These are phyloP conservation scores for Populus hybrid DNA, from an alignment of 441 rosid species.

Conservation along the genomic window DNA sequence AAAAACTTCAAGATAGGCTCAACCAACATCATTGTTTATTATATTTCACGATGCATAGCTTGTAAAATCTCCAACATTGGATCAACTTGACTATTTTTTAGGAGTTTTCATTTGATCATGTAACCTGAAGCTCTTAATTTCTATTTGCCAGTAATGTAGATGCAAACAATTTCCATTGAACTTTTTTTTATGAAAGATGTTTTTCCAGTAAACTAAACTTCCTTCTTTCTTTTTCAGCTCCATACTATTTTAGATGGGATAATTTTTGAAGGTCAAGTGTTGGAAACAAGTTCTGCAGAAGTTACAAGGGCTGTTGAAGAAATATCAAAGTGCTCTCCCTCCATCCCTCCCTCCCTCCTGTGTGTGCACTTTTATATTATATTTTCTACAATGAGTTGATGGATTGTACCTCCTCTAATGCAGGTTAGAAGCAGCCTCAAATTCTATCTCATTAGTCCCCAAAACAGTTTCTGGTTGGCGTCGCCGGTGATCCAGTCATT, in stretches of 20 bases:
- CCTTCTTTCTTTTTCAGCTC: constrained; percentile 45
- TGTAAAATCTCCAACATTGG: not conserved
- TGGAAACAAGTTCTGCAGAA: constrained; percentile 87
- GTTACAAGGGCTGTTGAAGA: constrained; percentile 79
- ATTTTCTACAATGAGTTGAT: not conserved
- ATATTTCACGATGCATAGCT: not conserved
- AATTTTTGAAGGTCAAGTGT: constrained; percentile 89
- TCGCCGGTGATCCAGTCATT: constrained; percentile 33
- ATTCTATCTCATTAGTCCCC: constrained; percentile 62
- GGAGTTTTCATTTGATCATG: not conserved
- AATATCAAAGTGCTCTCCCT: constrained; percentile 60
- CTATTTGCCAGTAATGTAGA: not conserved
- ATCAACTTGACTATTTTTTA: not conserved
- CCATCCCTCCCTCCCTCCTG: constrained; percentile 13
- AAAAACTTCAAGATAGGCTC: not conserved
- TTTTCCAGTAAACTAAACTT: not conserved
- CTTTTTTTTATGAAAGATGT: not conserved
- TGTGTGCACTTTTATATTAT: not conserved
- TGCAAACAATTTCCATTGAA: not conserved
- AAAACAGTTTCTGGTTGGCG: constrained; percentile 84
- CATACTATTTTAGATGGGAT: constrained; percentile 88
- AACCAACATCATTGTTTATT: not conserved
- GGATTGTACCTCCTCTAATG: constrained; percentile 15
- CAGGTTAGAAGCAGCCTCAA: constrained; percentile 82
- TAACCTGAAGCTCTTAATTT: not conserved